Percentiles rank a stretch among this genome's conserved stretches.
Evolutionary conservation across 768 basidiomycete genomes (phyloP).

Genomic region (Leccinum uliginosum): DNA sequence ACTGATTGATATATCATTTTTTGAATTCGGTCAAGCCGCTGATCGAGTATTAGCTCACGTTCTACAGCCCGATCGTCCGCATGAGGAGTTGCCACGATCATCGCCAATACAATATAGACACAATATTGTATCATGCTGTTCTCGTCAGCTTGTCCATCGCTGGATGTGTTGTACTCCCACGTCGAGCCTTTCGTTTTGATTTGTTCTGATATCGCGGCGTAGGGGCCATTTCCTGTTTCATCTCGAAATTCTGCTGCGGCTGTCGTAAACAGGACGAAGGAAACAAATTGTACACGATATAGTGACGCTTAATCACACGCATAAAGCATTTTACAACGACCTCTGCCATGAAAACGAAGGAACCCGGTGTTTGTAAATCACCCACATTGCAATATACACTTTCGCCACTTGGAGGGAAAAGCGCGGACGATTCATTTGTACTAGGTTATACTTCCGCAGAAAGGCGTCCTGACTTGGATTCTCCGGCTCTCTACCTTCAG

Average conservation of each 20-base stretch:
- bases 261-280: constrained; percentile 17
- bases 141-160: not conserved
- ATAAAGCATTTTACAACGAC: not conserved
- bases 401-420: not conserved
- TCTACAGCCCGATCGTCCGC: constrained; percentile 15
- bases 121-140: not conserved
- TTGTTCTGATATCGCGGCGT: not conserved
- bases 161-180: not conserved
- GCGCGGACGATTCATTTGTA: not conserved
- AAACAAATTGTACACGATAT: constrained; percentile 13
- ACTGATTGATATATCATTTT: constrained; percentile 12
- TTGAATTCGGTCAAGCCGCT: constrained; percentile 28
- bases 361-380: not conserved
- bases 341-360: not conserved
- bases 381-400: constrained; percentile 25
- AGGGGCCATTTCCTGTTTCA: constrained; percentile 23
- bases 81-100: constrained; percentile 29
- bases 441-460: not conserved
- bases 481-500: constrained; percentile 15
- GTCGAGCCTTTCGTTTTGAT: not conserved
- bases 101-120: constrained; percentile 30
- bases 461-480: constrained; percentile 9
- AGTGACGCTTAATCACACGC: not conserved
- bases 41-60: constrained; percentile 30
- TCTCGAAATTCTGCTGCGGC: constrained; percentile 20